Base-by-base conservation (phyloP, 768 basidiomycete species). In the Clathrus columnatus region DNA sequence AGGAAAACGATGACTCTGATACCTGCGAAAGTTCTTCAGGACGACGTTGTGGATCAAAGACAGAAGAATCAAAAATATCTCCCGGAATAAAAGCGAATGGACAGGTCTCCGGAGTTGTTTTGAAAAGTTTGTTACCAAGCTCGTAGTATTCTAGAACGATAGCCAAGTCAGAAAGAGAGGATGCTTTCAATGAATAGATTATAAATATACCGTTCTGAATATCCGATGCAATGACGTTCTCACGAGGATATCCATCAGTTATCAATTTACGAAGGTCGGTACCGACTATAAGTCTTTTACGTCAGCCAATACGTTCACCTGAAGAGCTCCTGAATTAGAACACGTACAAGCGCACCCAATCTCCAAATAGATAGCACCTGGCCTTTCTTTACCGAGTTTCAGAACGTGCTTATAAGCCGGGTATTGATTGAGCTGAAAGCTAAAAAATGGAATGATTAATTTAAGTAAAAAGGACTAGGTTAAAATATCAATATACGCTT, bases 271-370 rank as follows among this genome's bases (percentile, higher is more conserved):
- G 57, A 7, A 53, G 45, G 23, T 61, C 60, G 45, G 54, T 59
- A n/a, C 60, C 60, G 26, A 58, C 54, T 59, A 36, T 6, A 26
- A 5, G 21, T 4, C 1, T 10, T 17, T 45, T 20, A 16, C 21
- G 41, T 21, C 21, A 8, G 23, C 18, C 7, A 21, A 4, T 20
- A 10, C 26, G 46, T 16, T 4, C 5, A 50, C 75, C 74, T 73
- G 44, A 21, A 26, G 27, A 20, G 42, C 20, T 11, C 16, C 5
- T 11, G 21, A 42, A 47, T 28, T 53, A 36, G 14, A 45, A 14
- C 16, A 62, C 71, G 56, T 57, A 77, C 75, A 68, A 58, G 73
- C 75, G 58, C 75, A 76, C 5, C 73, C 78, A 8, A 77, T 62
- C 45, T 79, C 77, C 7, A 78, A 64, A 21, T 76, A 65, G 10